Evolutionary conservation across 148 eudicot genomes (phyloP), one percentile per base, ranked within the genome.

Genomic region (Spergularia marina): DNA sequence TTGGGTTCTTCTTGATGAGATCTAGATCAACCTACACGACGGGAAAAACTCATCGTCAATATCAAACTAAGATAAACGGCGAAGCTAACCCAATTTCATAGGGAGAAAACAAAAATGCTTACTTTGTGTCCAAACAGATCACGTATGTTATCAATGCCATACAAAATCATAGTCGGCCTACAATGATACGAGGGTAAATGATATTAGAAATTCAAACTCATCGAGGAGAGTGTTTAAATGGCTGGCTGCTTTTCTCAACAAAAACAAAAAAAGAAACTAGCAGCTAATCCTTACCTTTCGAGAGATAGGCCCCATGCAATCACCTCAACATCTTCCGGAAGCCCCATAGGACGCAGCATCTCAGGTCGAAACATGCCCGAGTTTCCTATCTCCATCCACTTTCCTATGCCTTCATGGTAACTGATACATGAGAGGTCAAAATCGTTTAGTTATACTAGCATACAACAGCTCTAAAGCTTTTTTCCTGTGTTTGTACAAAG

Each of bases 301-400:
- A 95, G 91, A 52, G 96, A 95, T 65, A 95, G 87, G 13, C 97
- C 99, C 99, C 99, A 95, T 18, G 99, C 99, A 75, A 95, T 91
- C 23, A 95, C 99, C 74, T 86, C 84, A 60, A 88, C 99, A 87
- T 95, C 99, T 78, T 95, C 96, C 0, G 97, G 97, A 47, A 95
- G 96, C 15, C 96, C 96, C 99, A 95, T 95, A 3, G 97, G 99
- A 36, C 76, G 99, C 79, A 95, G 76, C 98, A 93, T 93, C 79
- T 93, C 98, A 11, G 98, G 96, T 84, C 98, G 88, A 69, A 93
- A 93, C 98, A 93, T 89, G 41, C 98, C 98, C 4, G 98, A 93
- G 81, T 93, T 93, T 62, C 98, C 98, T 14, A 93, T 83, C 85
- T 93, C 98, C 40, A 93, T 95, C 98, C 98, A 93, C 82, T 92